phyloP scores from a whole-genome alignment of 352 stramenopile species.

The Detonula confervacea region DNA sequence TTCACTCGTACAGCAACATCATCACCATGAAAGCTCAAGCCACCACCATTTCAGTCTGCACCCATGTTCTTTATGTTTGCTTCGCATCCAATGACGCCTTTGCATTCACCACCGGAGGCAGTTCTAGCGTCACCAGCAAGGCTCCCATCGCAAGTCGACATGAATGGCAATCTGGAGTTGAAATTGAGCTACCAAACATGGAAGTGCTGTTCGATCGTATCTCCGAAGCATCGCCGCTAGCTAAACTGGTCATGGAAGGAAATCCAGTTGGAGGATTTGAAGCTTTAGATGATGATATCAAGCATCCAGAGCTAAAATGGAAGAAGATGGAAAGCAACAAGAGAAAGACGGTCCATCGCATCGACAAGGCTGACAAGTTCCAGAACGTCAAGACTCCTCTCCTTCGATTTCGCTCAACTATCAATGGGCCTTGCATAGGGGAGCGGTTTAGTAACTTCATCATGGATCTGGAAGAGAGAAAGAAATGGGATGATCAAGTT shows the following conservation, averaged over 20 bases:
- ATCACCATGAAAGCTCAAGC: slow-evolving; percentile 11
- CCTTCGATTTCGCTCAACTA: slow-evolving; percentile 65
- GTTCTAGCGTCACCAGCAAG: neutral
- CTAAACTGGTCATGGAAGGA: slow-evolving; percentile 57
- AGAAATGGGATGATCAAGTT: slow-evolving; percentile 75
- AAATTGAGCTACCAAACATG: slow-evolving; percentile 78
- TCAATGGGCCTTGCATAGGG: slow-evolving; percentile 64
- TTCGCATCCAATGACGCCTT: slow-evolving; percentile 5
- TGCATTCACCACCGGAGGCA: slow-evolving; percentile 32
- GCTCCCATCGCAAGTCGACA: slow-evolving; percentile 16
- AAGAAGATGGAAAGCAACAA: slow-evolving; percentile 65
- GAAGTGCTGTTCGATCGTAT: slow-evolving; percentile 74
- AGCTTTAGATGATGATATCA: slow-evolving; percentile 28
- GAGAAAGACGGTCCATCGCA: slow-evolving; percentile 58
- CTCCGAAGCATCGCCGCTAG: slow-evolving; percentile 62
- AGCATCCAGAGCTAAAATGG: slow-evolving; percentile 63
- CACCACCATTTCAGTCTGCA: slow-evolving; percentile 1
- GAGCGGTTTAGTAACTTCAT: slow-evolving; percentile 71
- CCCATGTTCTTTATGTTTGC: slow-evolving; percentile 21
- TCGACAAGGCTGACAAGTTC: slow-evolving; percentile 78
- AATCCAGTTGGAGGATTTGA: slow-evolving; percentile 45
- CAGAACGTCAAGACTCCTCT: slow-evolving; percentile 67
- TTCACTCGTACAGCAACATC: neutral
- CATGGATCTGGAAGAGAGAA: slow-evolving; percentile 68
- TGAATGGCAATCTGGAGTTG: slow-evolving; percentile 41